These are phyloP conservation scores for Durio zibethinus DNA, from an alignment of 345 rosid species.

Conservation along the genomic window DNA sequence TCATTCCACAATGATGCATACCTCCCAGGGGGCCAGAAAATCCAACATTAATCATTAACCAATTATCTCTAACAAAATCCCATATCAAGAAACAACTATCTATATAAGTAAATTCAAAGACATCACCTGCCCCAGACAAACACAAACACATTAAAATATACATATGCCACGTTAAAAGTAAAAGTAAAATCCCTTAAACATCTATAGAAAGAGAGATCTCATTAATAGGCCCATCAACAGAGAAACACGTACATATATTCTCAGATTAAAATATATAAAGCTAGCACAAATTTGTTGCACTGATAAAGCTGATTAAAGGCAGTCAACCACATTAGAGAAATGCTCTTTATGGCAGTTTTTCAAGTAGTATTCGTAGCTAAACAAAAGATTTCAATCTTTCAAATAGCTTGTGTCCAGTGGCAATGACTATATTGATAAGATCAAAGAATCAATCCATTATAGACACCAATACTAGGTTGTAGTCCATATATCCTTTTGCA, in stretches of 20 bases:
- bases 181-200: background rate
- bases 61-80: background rate
- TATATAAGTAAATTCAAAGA: background rate
- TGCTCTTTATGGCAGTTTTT: background rate
- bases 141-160: background rate
- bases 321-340: background rate
- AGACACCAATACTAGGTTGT: background rate
- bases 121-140: background rate
- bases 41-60: background rate
- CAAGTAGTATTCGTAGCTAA: background rate
- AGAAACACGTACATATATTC: background rate
- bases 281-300: background rate
- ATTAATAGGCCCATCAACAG: background rate
- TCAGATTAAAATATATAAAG: background rate
- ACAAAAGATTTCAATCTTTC: background rate
- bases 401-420: background rate
- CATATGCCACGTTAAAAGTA: background rate
- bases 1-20: background rate
- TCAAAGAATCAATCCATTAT: background rate
- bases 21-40: background rate
- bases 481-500: background rate
- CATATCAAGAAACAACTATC: background rate
- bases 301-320: background rate
- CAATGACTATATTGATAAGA: background rate
- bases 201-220: background rate